Percentiles rank a stretch among this genome's conserved stretches.
Conservation (phyloP, 163 green algal species). For the Scenedesmus sp. region DNA sequence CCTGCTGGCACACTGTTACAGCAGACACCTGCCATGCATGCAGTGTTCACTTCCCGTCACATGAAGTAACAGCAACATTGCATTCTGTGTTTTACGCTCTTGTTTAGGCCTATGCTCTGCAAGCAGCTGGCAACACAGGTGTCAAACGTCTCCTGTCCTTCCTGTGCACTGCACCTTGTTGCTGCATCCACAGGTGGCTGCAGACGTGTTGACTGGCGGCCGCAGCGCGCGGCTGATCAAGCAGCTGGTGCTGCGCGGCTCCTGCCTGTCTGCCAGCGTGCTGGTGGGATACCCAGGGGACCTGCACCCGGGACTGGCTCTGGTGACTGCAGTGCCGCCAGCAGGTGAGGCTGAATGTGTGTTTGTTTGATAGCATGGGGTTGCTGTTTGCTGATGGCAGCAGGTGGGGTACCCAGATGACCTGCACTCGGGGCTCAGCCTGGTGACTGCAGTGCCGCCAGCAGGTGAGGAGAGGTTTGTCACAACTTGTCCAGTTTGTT, state of each 20-base stretch:
- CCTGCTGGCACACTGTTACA: background rate
- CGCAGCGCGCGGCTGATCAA: constrained; percentile 71
- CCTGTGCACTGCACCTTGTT: background rate
- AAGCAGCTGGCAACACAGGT: no score
- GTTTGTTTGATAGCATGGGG: no score
- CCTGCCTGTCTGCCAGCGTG: constrained; percentile 59
- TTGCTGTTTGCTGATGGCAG: background rate
- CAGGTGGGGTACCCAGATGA: constrained; percentile 68
- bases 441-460: constrained; percentile 58
- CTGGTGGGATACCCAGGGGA: constrained; percentile 71
- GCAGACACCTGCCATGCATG: background rate
- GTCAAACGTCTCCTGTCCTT: background rate
- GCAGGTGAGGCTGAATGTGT: constrained; percentile 28
- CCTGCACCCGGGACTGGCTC: constrained; percentile 66
- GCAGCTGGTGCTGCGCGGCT: constrained; percentile 65
- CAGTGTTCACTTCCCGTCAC: background rate
- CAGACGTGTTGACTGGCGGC: constrained; percentile 64
- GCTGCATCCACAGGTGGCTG: background rate
- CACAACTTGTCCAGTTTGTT: no score
- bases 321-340: constrained; percentile 58
- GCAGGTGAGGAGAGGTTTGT: constrained; percentile 21
- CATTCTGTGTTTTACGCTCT: no score
- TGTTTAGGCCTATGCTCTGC: no score
- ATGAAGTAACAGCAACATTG: background rate
- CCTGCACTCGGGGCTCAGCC: constrained; percentile 65